These are phyloP conservation scores for Trichosporon ovoides DNA, from an alignment of 1,284 basidiomycete genomes.

Conservation along the genomic window DNA sequence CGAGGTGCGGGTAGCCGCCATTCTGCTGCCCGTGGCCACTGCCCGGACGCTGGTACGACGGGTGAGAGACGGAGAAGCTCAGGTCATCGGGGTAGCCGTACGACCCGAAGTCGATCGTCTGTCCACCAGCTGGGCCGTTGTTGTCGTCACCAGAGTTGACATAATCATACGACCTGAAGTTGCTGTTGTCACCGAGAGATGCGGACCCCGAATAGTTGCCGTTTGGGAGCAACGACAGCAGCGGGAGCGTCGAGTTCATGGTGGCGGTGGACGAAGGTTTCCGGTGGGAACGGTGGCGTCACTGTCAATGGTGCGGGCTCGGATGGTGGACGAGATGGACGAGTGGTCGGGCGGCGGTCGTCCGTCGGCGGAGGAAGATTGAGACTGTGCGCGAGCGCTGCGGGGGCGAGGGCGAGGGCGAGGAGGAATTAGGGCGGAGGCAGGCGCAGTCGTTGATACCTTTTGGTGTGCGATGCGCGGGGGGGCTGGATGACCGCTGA, in stretches of 20 bases:
- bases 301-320: neutral
- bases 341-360: neutral
- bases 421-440: neutral
- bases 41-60: slow-evolving; percentile 12
- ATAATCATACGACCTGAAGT: slow-evolving; percentile 18
- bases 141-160: slow-evolving; percentile 17
- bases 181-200: slow-evolving; percentile 9
- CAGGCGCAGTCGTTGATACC: neutral
- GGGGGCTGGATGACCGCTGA: neutral
- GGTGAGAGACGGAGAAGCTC: slow-evolving; percentile 11
- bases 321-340: neutral
- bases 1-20: slow-evolving; percentile 17
- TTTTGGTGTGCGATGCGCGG: neutral
- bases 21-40: slow-evolving; percentile 8
- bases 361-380: no score
- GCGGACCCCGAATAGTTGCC: slow-evolving; percentile 15
- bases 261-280: neutral
- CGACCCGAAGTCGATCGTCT: slow-evolving; percentile 9
- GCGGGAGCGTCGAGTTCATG: slow-evolving; percentile 21
- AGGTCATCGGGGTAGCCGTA: slow-evolving; percentile 16
- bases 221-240: slow-evolving; percentile 21
- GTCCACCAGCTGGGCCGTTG: slow-evolving; percentile 9
- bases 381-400: neutral
- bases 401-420: neutral
- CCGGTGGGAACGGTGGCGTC: neutral